Percentiles rank a stretch among this genome's conserved stretches.
phyloP scores from a whole-genome alignment of 2,329 filamentous ascomycete species.

The Neonectria punicea region DNA sequence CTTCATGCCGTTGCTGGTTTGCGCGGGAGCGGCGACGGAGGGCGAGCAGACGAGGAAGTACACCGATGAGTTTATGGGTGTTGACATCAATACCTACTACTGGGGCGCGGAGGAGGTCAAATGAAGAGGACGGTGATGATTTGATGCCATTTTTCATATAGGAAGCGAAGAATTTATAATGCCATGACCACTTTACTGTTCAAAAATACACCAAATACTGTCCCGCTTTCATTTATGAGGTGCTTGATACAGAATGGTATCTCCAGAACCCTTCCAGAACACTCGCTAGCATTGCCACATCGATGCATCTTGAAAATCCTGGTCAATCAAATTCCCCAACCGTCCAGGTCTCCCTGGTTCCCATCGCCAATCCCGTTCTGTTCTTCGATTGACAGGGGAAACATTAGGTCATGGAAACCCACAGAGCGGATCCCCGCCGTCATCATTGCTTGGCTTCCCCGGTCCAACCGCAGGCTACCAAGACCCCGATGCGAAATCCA shows the following conservation, averaged over 20 bases:
- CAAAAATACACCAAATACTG: neutral
- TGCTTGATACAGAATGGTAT: too few species aligned
- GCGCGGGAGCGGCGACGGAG: slow-evolving; percentile 61
- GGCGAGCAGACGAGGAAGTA: slow-evolving; percentile 56
- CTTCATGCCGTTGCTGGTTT: slow-evolving; percentile 68
- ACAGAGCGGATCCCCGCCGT: slow-evolving; percentile 4
- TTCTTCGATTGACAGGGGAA: neutral
- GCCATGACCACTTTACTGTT: neutral
- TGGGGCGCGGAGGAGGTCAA: slow-evolving; percentile 54
- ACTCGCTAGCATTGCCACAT: neutral
- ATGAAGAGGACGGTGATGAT: slow-evolving; percentile 8
- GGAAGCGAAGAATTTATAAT: neutral
- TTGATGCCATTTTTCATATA: slow-evolving; percentile 1
- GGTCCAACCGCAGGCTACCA: neutral
- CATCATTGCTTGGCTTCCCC: slow-evolving; percentile 9
- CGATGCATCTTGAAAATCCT: neutral
- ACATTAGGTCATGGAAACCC: slow-evolving; percentile 14
- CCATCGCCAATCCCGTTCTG: neutral
- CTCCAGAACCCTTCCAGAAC: neutral
- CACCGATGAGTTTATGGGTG: slow-evolving; percentile 59
- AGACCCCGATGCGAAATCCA: neutral
- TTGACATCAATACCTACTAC: slow-evolving; percentile 66
- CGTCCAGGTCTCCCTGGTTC: neutral
- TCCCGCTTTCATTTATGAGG: too few species aligned
- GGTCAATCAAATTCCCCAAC: neutral